Evolutionary conservation across 352 stramenopile genomes (phyloP), one percentile per base, ranked within the genome.

Genomic region (Elongisporangium anandrum): DNA sequence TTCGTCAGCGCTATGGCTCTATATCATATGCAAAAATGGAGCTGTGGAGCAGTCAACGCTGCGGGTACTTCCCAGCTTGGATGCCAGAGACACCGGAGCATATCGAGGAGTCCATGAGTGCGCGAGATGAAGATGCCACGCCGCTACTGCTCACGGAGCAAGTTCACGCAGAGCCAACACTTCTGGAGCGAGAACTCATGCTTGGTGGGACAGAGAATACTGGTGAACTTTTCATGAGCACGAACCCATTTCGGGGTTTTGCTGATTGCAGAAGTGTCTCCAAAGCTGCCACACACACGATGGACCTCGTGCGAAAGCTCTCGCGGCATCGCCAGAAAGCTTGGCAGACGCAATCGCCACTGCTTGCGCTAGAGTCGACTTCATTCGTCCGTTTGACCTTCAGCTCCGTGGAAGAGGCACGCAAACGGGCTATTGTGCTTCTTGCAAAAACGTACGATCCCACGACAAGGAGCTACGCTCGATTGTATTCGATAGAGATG

Each of bases 381-480:
- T 81, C 85, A 0, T 81, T 93, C 26, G 77, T 94, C 20, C 70
- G 80, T 6, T 56, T 94, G 15, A 88, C 77, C 3, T 94, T 92
- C 59, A 69, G 78, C 24, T 88, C 79, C n/a, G 67, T 87, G 8
- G 68, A 86, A 8, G 82, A 94, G 52, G 85, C 85, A 0, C 68
- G 81, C 7, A 78, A 82, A 19, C 80, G 85, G 19, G 81, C 81
- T 12, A 54, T 92, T 20, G 55, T 92, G 57, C 64, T 94, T 20
- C 50, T 92, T 12, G 76, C 75, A 49, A 91, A 91, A 62, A 94
- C 85, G 4, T 94, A 88, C 59, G 79, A 94, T 19, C 80, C 80
- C 2, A 58, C 84, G 22, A 76, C 70, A 0, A 61, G 65, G 39
- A 85, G 66, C 26, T 90, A 81, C 58, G 85, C 78, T 12, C 70